These are phyloP conservation scores for Cardiosporidium cionae DNA, from an alignment of 169 alveolate species.

Conservation along the genomic window DNA sequence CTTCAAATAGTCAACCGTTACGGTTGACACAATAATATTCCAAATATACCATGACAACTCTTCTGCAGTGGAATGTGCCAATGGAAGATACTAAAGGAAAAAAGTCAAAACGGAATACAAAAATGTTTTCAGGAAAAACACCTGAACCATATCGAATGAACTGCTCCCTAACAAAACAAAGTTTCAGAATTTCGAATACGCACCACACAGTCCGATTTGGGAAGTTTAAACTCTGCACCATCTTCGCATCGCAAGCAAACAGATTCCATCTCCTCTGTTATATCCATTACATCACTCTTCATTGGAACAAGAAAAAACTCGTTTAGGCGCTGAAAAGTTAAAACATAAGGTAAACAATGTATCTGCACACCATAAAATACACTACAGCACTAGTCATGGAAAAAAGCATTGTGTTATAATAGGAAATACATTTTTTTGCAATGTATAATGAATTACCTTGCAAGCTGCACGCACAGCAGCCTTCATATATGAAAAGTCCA, in stretches of 20 bases:
- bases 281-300: slow-evolving; percentile 19
- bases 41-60: slow-evolving; percentile 11
- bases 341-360: too few relatives aligned
- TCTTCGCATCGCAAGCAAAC: slow-evolving; percentile 12
- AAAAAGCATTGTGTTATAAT: too few relatives aligned
- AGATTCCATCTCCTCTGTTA: slow-evolving; percentile 3
- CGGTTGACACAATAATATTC: neutral
- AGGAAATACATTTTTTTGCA: too few relatives aligned
- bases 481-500: slow-evolving; percentile 22
- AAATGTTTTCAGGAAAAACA: too few relatives aligned
- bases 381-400: too few relatives aligned
- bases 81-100: slow-evolving; percentile 19
- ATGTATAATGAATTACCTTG: too few relatives aligned
- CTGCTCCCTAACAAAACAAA: neutral
- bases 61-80: slow-evolving; percentile 25
- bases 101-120: too few relatives aligned
- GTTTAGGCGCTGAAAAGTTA: slow-evolving; percentile 5
- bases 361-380: too few relatives aligned
- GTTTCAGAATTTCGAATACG: too few relatives aligned
- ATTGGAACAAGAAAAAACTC: slow-evolving; percentile 16
- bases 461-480: slow-evolving; percentile 10
- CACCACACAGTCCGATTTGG: slow-evolving; percentile 16
- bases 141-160: too few relatives aligned
- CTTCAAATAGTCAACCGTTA: neutral
- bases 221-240: slow-evolving; percentile 15